These are phyloP conservation scores for Helianthus tuberosus DNA, from an alignment of 129 eudicot genomes.

Conservation along the genomic window DNA sequence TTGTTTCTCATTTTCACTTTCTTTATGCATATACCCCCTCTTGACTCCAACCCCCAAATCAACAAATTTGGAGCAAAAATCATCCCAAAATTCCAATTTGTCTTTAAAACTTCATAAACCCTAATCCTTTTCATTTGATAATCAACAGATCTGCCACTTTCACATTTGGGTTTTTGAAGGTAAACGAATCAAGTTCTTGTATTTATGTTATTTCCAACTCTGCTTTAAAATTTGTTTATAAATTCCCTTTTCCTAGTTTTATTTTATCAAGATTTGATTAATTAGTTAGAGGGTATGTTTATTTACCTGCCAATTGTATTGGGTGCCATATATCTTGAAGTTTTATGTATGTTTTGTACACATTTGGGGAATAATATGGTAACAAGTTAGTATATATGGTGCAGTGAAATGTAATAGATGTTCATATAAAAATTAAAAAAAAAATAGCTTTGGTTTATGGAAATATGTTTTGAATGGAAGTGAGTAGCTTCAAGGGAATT, in stretches of 20 bases:
- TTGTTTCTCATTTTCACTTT: constrained; percentile 22
- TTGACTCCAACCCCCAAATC: constrained; percentile 12
- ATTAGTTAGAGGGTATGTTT: background rate
- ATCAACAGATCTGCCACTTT: constrained; percentile 40
- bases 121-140: constrained; percentile 18
- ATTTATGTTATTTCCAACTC: constrained; percentile 4
- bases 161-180: constrained; percentile 24
- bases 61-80: background rate
- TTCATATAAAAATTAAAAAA: background rate
- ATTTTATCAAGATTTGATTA: constrained; percentile 17
- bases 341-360: constrained; percentile 1
- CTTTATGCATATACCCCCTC: constrained; percentile 18
- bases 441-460: background rate
- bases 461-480: constrained; percentile 6
- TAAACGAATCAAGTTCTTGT: constrained; percentile 16
- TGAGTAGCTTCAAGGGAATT: constrained; percentile 12
- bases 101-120: constrained; percentile 25
- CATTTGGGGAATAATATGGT: constrained; percentile 8
- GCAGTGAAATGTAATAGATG: constrained; percentile 17
- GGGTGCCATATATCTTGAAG: constrained; percentile 26
- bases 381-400: constrained; percentile 3
- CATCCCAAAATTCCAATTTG: background rate
- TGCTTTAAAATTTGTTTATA: background rate
- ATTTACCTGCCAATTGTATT: constrained; percentile 19
- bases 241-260: constrained; percentile 2